Evolutionary conservation across 2,329 filamentous ascomycete species (phyloP).

Genomic region (Ceratocystiopsis sp.): DNA sequence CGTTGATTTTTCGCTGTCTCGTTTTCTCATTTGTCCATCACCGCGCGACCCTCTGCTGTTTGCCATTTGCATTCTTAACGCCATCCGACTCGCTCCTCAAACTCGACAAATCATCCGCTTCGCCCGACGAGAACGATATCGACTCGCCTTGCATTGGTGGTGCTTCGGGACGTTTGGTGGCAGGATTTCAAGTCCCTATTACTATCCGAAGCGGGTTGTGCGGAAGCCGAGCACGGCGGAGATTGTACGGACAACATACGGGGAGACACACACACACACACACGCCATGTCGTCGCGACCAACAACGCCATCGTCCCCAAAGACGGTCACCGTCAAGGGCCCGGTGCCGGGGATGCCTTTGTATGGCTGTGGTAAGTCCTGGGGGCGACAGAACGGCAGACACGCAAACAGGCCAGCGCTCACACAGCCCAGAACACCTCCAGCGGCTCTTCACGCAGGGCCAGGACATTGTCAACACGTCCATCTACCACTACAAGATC

Average conservation of each 20-base stretch:
- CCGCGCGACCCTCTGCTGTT: no score
- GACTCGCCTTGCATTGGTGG: no score
- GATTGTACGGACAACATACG: not conserved
- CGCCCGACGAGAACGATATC: no score
- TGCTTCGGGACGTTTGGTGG: no score
- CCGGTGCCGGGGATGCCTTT: slow-evolving; percentile 40
- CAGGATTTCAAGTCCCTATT: no score
- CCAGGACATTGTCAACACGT: slow-evolving; percentile 48
- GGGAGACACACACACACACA: not conserved
- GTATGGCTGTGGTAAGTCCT: slow-evolving; percentile 43
- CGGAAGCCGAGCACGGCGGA: not conserved
- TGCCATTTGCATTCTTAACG: no score
- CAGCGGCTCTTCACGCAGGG: slow-evolving; percentile 46
- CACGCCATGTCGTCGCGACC: slow-evolving; percentile 27
- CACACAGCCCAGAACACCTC: slow-evolving; percentile 44
- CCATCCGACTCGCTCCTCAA: no score
- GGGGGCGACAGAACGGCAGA: not conserved
- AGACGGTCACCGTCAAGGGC: slow-evolving; percentile 42
- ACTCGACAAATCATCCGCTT: no score
- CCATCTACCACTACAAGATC: slow-evolving; percentile 54
- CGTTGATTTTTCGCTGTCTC: no score
- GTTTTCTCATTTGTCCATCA: no score
- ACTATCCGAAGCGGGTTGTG: no score
- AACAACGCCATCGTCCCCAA: slow-evolving; percentile 34
- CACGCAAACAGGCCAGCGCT: not conserved